Evolutionary conservation across 1,284 basidiomycete species (phyloP), one percentile per base, ranked within the genome.

Genomic region (Boletus sp.): DNA sequence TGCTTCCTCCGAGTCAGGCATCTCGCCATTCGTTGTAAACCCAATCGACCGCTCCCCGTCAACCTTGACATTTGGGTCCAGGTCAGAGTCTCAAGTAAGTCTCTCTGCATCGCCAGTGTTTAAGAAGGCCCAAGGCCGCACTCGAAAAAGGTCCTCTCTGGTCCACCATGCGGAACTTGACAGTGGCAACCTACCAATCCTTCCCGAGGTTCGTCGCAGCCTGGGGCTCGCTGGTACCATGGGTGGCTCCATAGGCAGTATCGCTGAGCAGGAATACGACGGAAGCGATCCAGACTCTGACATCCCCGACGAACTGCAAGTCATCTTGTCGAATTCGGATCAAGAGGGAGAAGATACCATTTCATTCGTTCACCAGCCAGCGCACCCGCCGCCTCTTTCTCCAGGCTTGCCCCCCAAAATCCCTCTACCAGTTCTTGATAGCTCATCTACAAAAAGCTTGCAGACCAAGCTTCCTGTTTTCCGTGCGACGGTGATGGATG

Each of bases 251-350:
- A 71, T 76, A 41, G 69, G 69, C 2, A 71, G 62, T 14, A 72
- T 74, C 33, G 60, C 65, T 1, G 72, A 72, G 45, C 62, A 64
- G 54, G 71, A 74, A 13, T 54, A 75, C 6, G 74, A 82, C 35
- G 72, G 68, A 3, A 77, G 77, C 8, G 80, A 85, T 58, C 80
- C 77, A 0, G 81, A 88, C 57, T 85, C 80, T 1, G 88, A 90
- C 56, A 83, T 90, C 25, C 85, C 87, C 0, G 77, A 84, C 40
- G 87, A 90, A 61, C 64, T 90, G 42, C 80, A 81, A 54, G 71
- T 72, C 13, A 80, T 89, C 41, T 62, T 89, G n/a, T 72, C 76
- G 1, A 72, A 74, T 47, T 71, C 70, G 17, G 75, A 78, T 48
- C 64, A 65, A 19, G 64, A 68, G 23, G 51, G 66, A 19, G 70